Conservation (phyloP, 202 grass and related monocot genomes). For the Thinopyrum obtusiflorum region DNA sequence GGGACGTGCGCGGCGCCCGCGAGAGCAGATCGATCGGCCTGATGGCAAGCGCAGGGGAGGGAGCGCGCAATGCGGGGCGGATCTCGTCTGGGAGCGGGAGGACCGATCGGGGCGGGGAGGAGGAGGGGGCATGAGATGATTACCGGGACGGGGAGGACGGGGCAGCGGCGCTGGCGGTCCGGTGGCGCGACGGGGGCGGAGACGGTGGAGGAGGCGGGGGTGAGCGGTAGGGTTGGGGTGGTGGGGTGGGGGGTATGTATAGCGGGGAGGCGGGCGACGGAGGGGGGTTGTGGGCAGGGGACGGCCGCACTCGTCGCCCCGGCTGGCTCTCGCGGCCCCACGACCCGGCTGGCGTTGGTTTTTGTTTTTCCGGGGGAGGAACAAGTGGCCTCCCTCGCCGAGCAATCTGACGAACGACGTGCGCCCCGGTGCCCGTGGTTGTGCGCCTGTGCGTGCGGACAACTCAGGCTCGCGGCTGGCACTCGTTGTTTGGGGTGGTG, state of each 20-base stretch:
- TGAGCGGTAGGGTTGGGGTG: conserved; percentile 20
- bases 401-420: background rate
- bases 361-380: background rate
- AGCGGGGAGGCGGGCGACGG: background rate
- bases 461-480: background rate
- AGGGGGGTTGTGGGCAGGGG: background rate
- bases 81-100: background rate
- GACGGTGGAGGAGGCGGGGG: background rate
- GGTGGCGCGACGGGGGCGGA: background rate
- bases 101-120: no score
- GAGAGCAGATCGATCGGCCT: conserved; percentile 36
- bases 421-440: background rate
- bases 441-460: conserved; percentile 30
- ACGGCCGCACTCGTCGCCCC: conserved; percentile 35
- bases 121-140: background rate
- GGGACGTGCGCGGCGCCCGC: background rate
- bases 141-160: conserved; percentile 36
- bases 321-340: conserved; percentile 30
- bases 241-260: conserved; percentile 25
- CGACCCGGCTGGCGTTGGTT: conserved; percentile 24
- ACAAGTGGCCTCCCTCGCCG: conserved; percentile 21
- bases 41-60: background rate
- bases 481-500: background rate
- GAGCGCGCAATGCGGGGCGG: conserved; percentile 36
- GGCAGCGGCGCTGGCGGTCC: background rate